Base-by-base conservation (phyloP, 495 filamentous ascomycete species). In the Penicillium malachiteum region DNA sequence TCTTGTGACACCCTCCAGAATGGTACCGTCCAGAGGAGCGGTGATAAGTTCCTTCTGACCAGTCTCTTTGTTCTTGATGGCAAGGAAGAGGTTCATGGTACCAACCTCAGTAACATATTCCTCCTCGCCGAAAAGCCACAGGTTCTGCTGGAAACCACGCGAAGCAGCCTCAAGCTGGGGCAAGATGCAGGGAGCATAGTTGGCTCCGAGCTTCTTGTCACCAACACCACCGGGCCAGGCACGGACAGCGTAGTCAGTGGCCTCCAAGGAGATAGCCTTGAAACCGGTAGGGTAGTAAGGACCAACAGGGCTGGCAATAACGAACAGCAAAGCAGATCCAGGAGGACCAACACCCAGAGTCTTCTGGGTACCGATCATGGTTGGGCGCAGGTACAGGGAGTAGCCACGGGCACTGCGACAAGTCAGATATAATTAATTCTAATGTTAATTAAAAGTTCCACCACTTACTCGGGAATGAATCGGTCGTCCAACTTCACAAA, bases 201-300 rank as follows among this genome's bases (percentile, higher is more conserved):
- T 98, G 56, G 92, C 93, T 56, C 94, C 94, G 16, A 98, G 84
- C 79, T 98, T 98, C 84, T 91, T 94, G 76, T 96, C 89, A 62
- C 94, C 94, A 8, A 96, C 91, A 63, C 94, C 94, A 51, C 93
- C 93, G 33, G 94, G 94, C 94, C 94, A 98, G 48, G 94, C 94
- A 50, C 94, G 92, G 51, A 97, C 91, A 50, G 92, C 92, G 73
- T 95, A 92, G 72, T 92, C 84, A 14, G 93, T 95, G 8, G 94
- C 93, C 75, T 96, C 92, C 38, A 98, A 78, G 1, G 89, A 92
- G 34, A 97, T 83, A 46, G 95, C 94, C 75, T 96, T 96, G 85
- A 97, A 97, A 39, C 94, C 95, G 8, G 91, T 94, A 4, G 92
- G 94, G 74, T 96, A 97, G 81, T 97, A 97, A 6, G 95, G 95